phyloP scores from a whole-genome alignment of 2,329 filamentous ascomycete genomes.

The Aspergillus sp. region DNA sequence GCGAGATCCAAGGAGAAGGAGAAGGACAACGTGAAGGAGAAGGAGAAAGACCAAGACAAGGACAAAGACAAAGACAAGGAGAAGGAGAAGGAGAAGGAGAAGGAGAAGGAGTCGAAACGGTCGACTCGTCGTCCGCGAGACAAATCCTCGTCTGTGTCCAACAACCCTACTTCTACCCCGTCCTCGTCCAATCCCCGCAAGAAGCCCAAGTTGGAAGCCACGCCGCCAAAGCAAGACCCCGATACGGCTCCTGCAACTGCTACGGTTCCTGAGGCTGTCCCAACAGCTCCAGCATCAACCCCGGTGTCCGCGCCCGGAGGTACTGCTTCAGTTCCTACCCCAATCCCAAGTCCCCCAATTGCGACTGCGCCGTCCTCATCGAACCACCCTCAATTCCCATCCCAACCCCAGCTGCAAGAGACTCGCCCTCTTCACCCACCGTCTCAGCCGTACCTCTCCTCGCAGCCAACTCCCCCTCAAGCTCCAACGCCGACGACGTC shows the following conservation, averaged over 20 bases:
- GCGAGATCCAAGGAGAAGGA: constrained; percentile 24
- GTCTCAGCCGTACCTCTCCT: constrained; percentile 30
- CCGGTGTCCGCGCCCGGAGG: constrained; percentile 3
- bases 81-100: constrained; percentile 21
- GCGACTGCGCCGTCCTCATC: constrained; percentile 5
- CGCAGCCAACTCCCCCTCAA: constrained; percentile 21
- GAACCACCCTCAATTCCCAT: constrained; percentile 3
- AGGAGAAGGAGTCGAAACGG: constrained; percentile 25
- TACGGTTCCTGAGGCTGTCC: constrained; percentile 9
- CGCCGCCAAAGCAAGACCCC: constrained; percentile 13
- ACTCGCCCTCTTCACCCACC: constrained; percentile 17
- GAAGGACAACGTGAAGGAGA: constrained; percentile 24
- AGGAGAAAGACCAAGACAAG: constrained; percentile 21
- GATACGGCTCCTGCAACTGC: constrained; percentile 6
- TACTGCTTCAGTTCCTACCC: constrained; percentile 10
- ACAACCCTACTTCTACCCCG: constrained; percentile 8
- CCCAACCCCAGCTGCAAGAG: constrained; percentile 21
- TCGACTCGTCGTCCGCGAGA: constrained; percentile 35
- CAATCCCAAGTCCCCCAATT: constrained; percentile 16
- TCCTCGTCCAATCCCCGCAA: constrained; percentile 44
- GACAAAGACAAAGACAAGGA: constrained; percentile 27
- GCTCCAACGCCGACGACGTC: constrained; percentile 26
- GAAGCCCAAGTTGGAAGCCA: constrained; percentile 43
- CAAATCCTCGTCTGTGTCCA: constrained; percentile 31
- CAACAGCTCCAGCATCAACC: constrained; percentile 18